Conservation (phyloP, 2,329 filamentous ascomycete genomes). For the Uncinocarpus reesii region DNA sequence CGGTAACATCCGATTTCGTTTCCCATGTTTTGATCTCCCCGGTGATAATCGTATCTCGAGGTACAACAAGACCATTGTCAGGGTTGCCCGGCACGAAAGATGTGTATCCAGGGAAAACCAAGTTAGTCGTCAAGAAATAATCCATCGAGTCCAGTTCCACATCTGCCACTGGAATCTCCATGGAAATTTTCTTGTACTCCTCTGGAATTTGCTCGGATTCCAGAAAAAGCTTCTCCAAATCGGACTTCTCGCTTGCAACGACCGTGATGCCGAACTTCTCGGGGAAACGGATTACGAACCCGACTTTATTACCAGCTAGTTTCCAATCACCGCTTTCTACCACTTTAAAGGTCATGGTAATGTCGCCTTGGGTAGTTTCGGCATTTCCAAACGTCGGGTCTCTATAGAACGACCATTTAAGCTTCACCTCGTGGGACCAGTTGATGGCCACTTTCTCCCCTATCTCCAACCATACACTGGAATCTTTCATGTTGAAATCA, state of each 20-base stretch:
- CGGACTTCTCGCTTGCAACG: background rate
- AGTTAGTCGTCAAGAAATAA: conserved; percentile 2
- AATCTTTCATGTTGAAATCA: background rate
- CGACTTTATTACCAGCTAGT: background rate
- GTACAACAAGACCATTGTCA: background rate
- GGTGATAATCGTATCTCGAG: background rate
- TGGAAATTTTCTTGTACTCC: background rate
- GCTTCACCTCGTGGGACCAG: background rate
- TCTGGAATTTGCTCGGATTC: background rate
- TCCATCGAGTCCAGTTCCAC: background rate
- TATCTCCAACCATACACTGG: background rate
- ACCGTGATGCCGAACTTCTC: background rate
- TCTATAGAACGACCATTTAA: background rate
- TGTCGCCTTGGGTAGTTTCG: background rate
- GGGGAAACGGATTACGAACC: background rate
- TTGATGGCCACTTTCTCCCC: background rate
- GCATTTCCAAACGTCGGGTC: background rate
- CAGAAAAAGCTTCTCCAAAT: background rate
- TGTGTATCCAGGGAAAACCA: background rate
- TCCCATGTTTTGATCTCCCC: background rate
- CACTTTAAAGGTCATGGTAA: background rate
- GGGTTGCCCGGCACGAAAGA: background rate
- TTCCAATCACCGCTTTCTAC: background rate
- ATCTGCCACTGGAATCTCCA: background rate
- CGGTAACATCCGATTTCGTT: background rate